Evolutionary conservation across 192 early-diverging fungal species (phyloP), one percentile per base, ranked within the genome.

Genomic region (Coemansia sp.): DNA sequence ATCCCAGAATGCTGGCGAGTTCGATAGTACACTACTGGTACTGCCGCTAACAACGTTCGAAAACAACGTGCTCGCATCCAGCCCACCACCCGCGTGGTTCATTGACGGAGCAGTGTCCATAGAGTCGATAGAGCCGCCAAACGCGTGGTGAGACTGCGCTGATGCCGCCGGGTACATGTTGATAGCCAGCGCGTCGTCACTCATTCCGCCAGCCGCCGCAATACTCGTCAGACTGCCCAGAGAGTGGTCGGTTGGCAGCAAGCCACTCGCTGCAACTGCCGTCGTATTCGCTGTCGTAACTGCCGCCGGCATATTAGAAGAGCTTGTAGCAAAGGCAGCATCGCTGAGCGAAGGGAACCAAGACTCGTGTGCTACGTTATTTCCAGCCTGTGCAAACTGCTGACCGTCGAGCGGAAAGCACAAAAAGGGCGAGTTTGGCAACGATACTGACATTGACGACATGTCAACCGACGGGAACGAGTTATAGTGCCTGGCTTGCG

Each of bases 391-490:
- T n/a, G 66, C 61, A 12, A 66, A 13, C 63, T 71, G 70, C 54
- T 72, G 74, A 12, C 36, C 62, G 41, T 47, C 62, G 67, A 77
- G 22, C 42, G 72, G 54, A 16, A 83, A 51, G 1, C 76, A 70
- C 40, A 74, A 68, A 46, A 67, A 78, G 29, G 80, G 80, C 62
- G 80, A 78, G 70, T 75, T 83, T 51, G 80, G 80, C 75, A 83
- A 57, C 40, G 80, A 83, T 52, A 54, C 62, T 0, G 77, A 79
- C 72, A 83, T 74, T 13, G 72, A 43, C 6, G 78, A 38, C 44
- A 83, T 60, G 43, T 78, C 75, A 27, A 51, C 67, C 22, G 72
- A 65, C 43, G 72, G 55, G 9, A 77, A 68, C 43, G 70, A 62
- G 49, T 66, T 51, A 41, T 44, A 44, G 36, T 49, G 49, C 6